Conservation (phyloP, 371 early-diverging fungal genomes). For the Syncephalastrum racemosum region DNA sequence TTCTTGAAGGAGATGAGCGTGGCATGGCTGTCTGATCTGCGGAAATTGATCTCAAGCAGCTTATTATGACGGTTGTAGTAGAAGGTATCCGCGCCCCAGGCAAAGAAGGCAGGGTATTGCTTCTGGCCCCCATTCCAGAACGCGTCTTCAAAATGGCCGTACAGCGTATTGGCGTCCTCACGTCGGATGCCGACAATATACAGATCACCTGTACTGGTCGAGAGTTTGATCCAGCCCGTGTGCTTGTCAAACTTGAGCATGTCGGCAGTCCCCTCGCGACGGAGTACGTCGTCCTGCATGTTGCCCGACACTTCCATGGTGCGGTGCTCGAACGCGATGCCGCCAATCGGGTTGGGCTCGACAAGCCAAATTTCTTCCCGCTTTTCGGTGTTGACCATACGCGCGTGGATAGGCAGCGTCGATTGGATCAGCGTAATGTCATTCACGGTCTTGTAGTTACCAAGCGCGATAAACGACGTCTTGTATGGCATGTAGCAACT, state of each 20-base stretch:
- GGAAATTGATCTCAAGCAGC: conserved; percentile 32
- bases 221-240: conserved; percentile 53
- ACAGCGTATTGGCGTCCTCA: conserved; percentile 52
- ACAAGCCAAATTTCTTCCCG: conserved; percentile 71
- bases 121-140: conserved; percentile 46
- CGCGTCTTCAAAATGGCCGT: conserved; percentile 56
- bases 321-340: conserved; percentile 61
- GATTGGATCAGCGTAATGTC: conserved; percentile 60
- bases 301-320: conserved; percentile 40
- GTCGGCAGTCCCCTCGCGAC: conserved; percentile 32
- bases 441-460: conserved; percentile 58
- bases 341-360: conserved; percentile 55
- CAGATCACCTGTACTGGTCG: conserved; percentile 33
- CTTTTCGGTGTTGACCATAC: conserved; percentile 27
- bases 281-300: conserved; percentile 37
- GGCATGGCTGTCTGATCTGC: conserved; percentile 18
- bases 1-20: conserved; percentile 33
- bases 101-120: conserved; percentile 30
- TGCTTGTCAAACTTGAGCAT: conserved; percentile 50
- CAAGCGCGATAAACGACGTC: conserved; percentile 65
- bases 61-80: conserved; percentile 27
- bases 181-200: conserved; percentile 44
- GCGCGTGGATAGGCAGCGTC: conserved; percentile 65
- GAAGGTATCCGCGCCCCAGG: conserved; percentile 53
- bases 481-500: conserved; percentile 61